A percentile compares a stretch with the other conserved stretches of the same genome.
Evolutionary conservation across 768 basidiomycete genomes (phyloP).

Genomic region (Crucibulum laeve): DNA sequence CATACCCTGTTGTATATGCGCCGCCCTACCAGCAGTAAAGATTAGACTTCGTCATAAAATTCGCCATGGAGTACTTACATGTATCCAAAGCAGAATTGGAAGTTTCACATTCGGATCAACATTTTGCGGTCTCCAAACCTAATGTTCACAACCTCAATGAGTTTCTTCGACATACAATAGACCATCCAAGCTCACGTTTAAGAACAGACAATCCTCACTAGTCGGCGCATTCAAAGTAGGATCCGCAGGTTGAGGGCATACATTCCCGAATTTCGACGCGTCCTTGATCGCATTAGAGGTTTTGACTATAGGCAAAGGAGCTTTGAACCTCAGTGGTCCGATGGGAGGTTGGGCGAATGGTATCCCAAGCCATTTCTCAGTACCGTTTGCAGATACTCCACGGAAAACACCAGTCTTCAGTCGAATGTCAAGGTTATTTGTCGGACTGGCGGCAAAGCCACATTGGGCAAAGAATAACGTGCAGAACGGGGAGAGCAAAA

Average conservation of each 20-base stretch:
- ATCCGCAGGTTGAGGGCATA: slow-evolving; percentile 36
- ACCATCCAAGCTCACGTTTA: slow-evolving; percentile 27
- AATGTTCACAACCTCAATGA: background rate
- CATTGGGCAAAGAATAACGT: too few relatives aligned
- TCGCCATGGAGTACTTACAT: slow-evolving; percentile 2
- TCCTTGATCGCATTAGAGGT: slow-evolving; percentile 25
- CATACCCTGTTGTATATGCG: background rate
- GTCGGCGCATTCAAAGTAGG: slow-evolving; percentile 25
- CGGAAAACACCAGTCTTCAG: slow-evolving; percentile 42
- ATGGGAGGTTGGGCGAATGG: slow-evolving; percentile 56
- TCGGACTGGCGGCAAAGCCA: slow-evolving; percentile 6
- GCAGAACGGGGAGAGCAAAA: background rate
- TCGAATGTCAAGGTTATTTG: slow-evolving; percentile 28
- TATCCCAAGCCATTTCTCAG: slow-evolving; percentile 58
- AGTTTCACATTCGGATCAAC: slow-evolving; percentile 7
- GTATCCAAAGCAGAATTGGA: slow-evolving; percentile 10
- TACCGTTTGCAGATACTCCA: slow-evolving; percentile 39
- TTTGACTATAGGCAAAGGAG: slow-evolving; percentile 39
- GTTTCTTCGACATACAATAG: background rate
- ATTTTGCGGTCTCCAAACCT: slow-evolving; percentile 15
- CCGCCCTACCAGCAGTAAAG: background rate
- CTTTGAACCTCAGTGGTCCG: slow-evolving; percentile 52
- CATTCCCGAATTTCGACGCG: slow-evolving; percentile 46
- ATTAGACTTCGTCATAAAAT: background rate
- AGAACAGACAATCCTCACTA: slow-evolving; percentile 36